Base-by-base conservation (phyloP, 768 basidiomycete genomes). In the Gymnopilus junonius region DNA sequence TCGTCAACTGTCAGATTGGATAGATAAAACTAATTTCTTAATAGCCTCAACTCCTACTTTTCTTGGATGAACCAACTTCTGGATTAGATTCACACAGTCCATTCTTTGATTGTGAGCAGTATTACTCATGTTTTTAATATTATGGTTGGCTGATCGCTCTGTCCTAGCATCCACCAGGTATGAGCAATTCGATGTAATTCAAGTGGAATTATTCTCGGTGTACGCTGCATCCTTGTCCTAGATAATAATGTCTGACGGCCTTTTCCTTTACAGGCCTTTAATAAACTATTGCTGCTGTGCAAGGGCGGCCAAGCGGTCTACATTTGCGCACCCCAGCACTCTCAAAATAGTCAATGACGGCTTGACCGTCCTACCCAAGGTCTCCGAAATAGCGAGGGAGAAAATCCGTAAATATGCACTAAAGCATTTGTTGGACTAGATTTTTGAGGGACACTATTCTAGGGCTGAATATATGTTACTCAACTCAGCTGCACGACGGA, bases 61-160 rank as follows among this genome's bases (percentile, higher is more conserved):
- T 96, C 80, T 76, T 94, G 35, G 94, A 95, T 70, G 94, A 96
- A 73, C 95, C 95, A 0, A 96, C 94, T 3, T 89, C 92, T 25
- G 93, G 94, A 34, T 80, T 95, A 17, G 93, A 94, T 72, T 93
- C 92, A 2, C 92, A 94, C 74, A 91, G 71, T 90, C 93, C 32
- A 94, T 96, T 67, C 79, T 96, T n/a, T 95, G 94, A 87, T 95
- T 92, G 81, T 88, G 68, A 55, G 87, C 77, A 29, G 25, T 14
- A n/a, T 37, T 35, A 37, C 15, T 23, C 15, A 21, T 23, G 42
- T 39, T 7, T 54, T 20, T 14, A n/a, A n/a, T 8, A 12, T 51
- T 29, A 4, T 37, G n/a, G 2, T 48, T 53, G 48, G 20, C 39
- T 40, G n/a, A 2, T 27, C 40, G 27, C 8, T 43, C 1, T 32